Evolutionary conservation across 139 green algal species (phyloP), one percentile per base, ranked within the genome.

Genomic region (Marvania coccoides): DNA sequence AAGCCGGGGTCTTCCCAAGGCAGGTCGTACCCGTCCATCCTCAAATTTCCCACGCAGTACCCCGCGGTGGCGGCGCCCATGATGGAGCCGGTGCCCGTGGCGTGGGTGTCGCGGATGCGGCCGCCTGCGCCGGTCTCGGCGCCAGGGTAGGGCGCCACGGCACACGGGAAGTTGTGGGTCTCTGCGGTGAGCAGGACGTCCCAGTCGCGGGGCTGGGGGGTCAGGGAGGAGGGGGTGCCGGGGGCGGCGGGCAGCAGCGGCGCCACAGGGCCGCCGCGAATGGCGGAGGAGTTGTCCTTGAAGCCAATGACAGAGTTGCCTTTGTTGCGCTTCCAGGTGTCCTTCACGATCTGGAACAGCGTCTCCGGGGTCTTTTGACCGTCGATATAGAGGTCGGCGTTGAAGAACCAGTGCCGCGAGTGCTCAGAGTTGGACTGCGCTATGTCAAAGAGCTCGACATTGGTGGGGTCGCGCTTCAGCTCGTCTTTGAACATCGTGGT

Each of bases 91-190:
- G 78, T 94, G 62, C 94, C 94, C 13, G 94, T 99, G 39, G 94
- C 94, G 69, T 99, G 94, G 19, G 94, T 99, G 85, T 99, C 94
- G 26, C 94, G 83, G 56, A 99, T 97, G 61, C 94, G 85, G 12
- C 94, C 94, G 8, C 94, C 94, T 9, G 94, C 87, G 24, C 94
- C 94, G 0, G 94, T 99, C 78, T 99, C 94, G 14, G 94, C 91
- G 45, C 95, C 88, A 12, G 91, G 91, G 83, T 88, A 95, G 35
- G 91, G 91, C 19, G 91, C 91, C 15, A 97, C 91, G 33, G 93
- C 94, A 66, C 90, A 99, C 7, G 95, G 95, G 81, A 99, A 99
- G 83, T 99, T 99, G 87, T 99, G 95, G 4, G 95, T 99, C 81
- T 99, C 95, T 0, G 95, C 95, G 0, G 95, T 99, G 13, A 99